Evolutionary conservation across 2,329 filamentous ascomycete genomes (phyloP).

Genomic region (Ascochyta pisi): DNA sequence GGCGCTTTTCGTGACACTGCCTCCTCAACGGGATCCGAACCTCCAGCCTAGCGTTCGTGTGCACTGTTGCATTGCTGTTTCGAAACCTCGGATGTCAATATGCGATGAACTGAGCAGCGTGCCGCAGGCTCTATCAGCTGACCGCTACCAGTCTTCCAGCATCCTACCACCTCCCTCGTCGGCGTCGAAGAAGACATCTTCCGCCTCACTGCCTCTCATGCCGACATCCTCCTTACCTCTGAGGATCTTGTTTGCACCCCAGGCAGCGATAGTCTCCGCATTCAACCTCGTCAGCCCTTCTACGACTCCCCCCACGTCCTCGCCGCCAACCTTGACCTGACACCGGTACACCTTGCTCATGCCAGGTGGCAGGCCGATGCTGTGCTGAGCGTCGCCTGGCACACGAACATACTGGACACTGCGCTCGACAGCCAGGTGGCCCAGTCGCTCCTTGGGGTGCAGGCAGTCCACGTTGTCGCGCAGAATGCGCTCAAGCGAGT

Average conservation of each 20-base stretch:
- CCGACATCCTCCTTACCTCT: conserved; percentile 14
- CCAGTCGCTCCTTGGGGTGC: conserved; percentile 73
- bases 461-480: conserved; percentile 59
- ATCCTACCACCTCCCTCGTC: not conserved
- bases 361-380: not conserved
- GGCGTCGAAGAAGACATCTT: conserved; percentile 16
- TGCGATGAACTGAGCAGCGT: not conserved
- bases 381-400: conserved; percentile 5
- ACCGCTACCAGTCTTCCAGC: conserved; percentile 2
- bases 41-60: not conserved
- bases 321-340: conserved; percentile 45
- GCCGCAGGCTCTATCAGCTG: not conserved
- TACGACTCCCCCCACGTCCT: conserved; percentile 42
- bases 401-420: conserved; percentile 61
- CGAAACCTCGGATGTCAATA: not conserved
- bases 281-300: conserved; percentile 45
- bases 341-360: conserved; percentile 34
- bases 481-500: conserved; percentile 68
- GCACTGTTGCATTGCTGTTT: not conserved
- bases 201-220: conserved; percentile 15
- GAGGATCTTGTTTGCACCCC: conserved; percentile 36
- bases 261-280: conserved; percentile 51
- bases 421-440: conserved; percentile 61
- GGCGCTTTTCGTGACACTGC: conserved; percentile 7
- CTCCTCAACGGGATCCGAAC: conserved; percentile 15